Base-by-base conservation (phyloP, 2,329 filamentous ascomycete species). In the Tolypocladium album region DNA sequence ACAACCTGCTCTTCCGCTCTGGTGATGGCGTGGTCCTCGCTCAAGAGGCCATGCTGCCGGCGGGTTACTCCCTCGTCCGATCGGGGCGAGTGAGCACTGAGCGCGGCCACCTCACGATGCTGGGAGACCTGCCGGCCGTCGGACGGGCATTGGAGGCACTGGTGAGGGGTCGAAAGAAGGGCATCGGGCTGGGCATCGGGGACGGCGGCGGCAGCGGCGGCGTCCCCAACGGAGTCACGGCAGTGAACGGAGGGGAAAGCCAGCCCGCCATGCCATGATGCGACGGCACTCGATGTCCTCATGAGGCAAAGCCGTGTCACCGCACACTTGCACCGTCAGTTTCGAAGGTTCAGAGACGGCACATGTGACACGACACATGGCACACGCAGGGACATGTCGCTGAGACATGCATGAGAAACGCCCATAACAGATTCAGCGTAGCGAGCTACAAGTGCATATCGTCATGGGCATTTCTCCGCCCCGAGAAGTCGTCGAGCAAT, bases 1-100 rank as follows among this genome's bases (percentile, higher is more conserved):
- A 96, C 64, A 88, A 95, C 66, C 79, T 97, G 2, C 83, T 90
- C 0, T 97, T 97, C 74, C 88, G 89, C 0, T 88, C 87, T 27
- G 92, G 92, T 2, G 92, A 97, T 70, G 93, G 92, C 0, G 92
- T 97, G 0, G 91, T 93, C 59, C 80, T 97, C 8, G 90, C 92
- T 0, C 85, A 85, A 57, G 90, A 93, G 62, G 89, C 92, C 0
- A 93, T 95, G 89, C 74, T 95, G 52, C 92, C 92, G 0, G 76
- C 83, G 2, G 92, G 92, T 0, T 97, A 96, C 70, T 80, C 82
- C 56, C 78, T 89, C 42, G 90, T 87, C 1, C 84, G 82, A 55
- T 88, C 87, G 15, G 92, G 92, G 0, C 78, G 90, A 22, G 84
- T 96, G 15, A 87, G 85, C 65, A 92, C 88, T 59, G 90, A 96